Base-by-base conservation (phyloP, 441 rosid genomes). In the Croton setiger region DNA sequence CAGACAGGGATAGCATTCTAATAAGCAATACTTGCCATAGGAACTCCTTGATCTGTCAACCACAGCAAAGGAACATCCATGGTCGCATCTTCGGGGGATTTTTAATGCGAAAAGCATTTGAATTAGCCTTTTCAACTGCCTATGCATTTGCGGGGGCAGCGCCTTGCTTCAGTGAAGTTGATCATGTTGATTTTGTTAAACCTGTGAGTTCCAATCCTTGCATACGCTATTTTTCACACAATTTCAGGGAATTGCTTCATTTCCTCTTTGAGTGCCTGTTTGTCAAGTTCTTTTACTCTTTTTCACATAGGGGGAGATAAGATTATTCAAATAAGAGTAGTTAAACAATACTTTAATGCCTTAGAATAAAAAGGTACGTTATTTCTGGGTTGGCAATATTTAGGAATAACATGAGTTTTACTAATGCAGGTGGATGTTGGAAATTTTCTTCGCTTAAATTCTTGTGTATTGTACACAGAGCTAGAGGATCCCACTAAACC, bases 21-120 rank as follows among this genome's bases (percentile, higher is more conserved):
- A 80, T 88, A 52, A 75, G 77, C 39, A 87, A 87, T 52, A 86
- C 97, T 67, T 59, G 62, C 54, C 87, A 81, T 20, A 89, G 79
- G 68, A 85, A 87, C 70, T 85, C 93, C 35, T 78, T 86, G 87
- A 80, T 91, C 9, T 91, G 95, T 72, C 95, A 87, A 73, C 95
- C 95, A 4, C 95, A 88, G 64, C 95, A 88, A 74, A 82, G 93
- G 72, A 91, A 88, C 73, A 78, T 86, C 56, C 90, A 88, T 76
- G 95, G 95, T 48, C 85, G 93, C 48, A 91, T 91, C 36, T 88
- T 88, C 56, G 90, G 95, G 57, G 95, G 97, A 63, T 87, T 86
- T 76, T 73, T 91, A 78, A 88, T 88, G 93, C 90, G 83, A 60
- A 82, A 81, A 60, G 95, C 97, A 52, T 91, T 82, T 78, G 93